A percentile compares a stretch with the other conserved stretches of the same genome.
phyloP scores from a whole-genome alignment of 106 monocot genomes.

The Allium sativum region DNA sequence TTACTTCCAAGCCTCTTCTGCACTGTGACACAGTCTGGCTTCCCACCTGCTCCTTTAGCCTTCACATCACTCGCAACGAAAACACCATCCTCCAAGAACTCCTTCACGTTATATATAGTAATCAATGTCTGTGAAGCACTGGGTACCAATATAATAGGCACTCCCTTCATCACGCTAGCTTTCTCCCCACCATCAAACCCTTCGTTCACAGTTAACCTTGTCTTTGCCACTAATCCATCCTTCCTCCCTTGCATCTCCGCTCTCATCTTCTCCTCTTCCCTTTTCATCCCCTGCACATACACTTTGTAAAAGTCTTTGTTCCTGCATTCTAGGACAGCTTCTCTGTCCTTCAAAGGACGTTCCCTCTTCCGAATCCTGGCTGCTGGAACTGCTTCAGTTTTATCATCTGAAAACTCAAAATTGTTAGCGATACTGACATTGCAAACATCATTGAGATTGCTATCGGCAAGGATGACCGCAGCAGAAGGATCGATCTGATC shows the following conservation, averaged over 20 bases:
- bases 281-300: slow-evolving; percentile 33
- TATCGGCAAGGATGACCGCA: slow-evolving; percentile 13
- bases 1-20: slow-evolving; percentile 89
- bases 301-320: slow-evolving; percentile 71
- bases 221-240: slow-evolving; percentile 70
- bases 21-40: slow-evolving; percentile 90
- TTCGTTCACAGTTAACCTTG: slow-evolving; percentile 40
- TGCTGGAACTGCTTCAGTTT: background rate
- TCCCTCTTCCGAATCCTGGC: slow-evolving; percentile 48
- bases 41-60: slow-evolving; percentile 49
- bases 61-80: slow-evolving; percentile 77
- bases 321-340: slow-evolving; percentile 60
- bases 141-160: slow-evolving; percentile 96
- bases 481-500: slow-evolving; percentile 24
- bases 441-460: slow-evolving; percentile 29
- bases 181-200: slow-evolving; percentile 23
- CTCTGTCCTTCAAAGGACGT: slow-evolving; percentile 82
- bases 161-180: slow-evolving; percentile 68
- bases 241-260: slow-evolving; percentile 69
- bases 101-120: slow-evolving; percentile 97
- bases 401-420: background rate
- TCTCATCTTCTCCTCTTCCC: slow-evolving; percentile 76
- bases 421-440: background rate
- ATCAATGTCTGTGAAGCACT: slow-evolving; percentile 96
- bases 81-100: slow-evolving; percentile 92